These are phyloP conservation scores for Oryza glaberrima DNA, from an alignment of 176 grass and related monocot species.

Conservation along the genomic window DNA sequence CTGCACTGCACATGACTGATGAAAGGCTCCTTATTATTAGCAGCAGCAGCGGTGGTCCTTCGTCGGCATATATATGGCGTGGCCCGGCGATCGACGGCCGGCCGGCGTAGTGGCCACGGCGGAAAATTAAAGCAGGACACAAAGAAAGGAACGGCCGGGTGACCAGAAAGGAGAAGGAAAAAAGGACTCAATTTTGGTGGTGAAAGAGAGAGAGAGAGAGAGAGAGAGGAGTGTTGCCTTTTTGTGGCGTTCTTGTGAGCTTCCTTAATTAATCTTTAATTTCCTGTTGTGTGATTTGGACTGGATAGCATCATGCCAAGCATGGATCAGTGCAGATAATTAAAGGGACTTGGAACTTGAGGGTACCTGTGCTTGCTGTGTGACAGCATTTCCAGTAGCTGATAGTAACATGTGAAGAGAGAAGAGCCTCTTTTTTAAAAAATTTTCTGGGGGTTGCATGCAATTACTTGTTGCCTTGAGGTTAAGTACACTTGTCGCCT, in stretches of 20 bases:
- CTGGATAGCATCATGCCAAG: neutral
- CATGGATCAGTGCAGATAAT: neutral
- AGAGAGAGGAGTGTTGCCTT: neutral
- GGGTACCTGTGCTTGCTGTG: neutral
- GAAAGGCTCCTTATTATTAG: neutral
- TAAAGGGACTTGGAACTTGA: neutral
- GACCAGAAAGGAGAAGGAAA: neutral
- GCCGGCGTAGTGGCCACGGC: constrained; percentile 43
- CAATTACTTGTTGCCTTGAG: neutral
- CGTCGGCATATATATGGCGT: neutral
- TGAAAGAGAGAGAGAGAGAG: too few relatives aligned
- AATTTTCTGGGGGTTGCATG: neutral
- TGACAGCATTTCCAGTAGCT: neutral
- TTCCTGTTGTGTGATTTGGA: neutral
- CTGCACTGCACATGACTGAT: neutral
- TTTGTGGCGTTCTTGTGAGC: neutral
- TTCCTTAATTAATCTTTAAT: neutral
- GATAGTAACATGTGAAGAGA: neutral
- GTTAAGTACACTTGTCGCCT: neutral
- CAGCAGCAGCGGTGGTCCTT: constrained; percentile 12
- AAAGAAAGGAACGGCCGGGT: neutral
- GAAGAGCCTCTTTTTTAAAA: too few relatives aligned
- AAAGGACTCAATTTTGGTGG: too few relatives aligned
- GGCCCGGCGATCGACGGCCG: constrained; percentile 5
- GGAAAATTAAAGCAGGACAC: neutral